These are phyloP conservation scores for Podospora sp. DNA, from an alignment of 495 filamentous ascomycete genomes.

Conservation along the genomic window DNA sequence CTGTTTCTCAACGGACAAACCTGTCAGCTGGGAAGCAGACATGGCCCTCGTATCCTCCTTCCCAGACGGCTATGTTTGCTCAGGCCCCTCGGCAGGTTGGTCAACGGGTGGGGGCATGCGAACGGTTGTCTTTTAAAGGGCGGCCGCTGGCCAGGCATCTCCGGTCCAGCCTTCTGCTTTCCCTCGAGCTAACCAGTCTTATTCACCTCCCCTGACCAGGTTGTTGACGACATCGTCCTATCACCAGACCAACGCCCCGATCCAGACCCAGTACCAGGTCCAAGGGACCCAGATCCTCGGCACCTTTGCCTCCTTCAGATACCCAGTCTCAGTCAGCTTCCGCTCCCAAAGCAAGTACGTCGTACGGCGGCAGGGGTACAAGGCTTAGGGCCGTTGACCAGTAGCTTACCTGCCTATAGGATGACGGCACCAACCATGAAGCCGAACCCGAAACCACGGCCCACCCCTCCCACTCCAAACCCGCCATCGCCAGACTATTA, in stretches of 20 bases:
- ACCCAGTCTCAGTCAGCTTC: slow-evolving; percentile 10
- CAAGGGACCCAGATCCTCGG: background rate
- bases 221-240: slow-evolving; percentile 11
- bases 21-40: slow-evolving; percentile 20
- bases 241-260: slow-evolving; percentile 6
- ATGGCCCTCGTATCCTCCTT: slow-evolving; percentile 14
- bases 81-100: slow-evolving; percentile 23
- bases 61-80: slow-evolving; percentile 25
- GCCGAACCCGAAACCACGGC: slow-evolving; percentile 35
- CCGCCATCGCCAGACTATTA: slow-evolving; percentile 33
- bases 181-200: slow-evolving; percentile 17
- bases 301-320: background rate
- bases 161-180: slow-evolving; percentile 11
- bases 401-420: background rate
- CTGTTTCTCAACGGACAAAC: slow-evolving; percentile 17
- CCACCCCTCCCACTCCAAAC: slow-evolving; percentile 35
- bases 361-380: background rate
- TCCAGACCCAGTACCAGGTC: slow-evolving; percentile 2
- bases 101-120: slow-evolving; percentile 22
- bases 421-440: slow-evolving; percentile 25
- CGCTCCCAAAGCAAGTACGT: background rate
- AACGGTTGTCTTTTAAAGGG: slow-evolving; percentile 27
- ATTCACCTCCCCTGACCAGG: slow-evolving; percentile 6
- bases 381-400: slow-evolving; percentile 11
- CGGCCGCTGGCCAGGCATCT: slow-evolving; percentile 19